Evolutionary conservation across 129 eudicot genomes (phyloP).

Genomic region (Sambucus nigra): DNA sequence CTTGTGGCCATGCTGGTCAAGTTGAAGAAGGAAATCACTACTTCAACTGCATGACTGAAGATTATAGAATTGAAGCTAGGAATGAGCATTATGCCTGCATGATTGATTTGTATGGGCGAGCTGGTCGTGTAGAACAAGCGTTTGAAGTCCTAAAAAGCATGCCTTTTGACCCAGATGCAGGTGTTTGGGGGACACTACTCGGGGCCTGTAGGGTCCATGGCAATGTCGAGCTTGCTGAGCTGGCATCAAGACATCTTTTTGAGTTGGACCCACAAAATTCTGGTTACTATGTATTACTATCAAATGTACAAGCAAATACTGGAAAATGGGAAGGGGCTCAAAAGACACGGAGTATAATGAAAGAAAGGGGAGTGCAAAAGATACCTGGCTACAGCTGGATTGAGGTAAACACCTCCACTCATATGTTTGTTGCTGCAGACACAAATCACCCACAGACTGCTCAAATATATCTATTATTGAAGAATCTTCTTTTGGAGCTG

Average conservation of each 20-base stretch:
- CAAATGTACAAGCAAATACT: slow-evolving; percentile 64
- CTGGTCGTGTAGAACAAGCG: slow-evolving; percentile 58
- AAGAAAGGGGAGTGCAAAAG: slow-evolving; percentile 52
- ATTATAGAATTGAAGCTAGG: slow-evolving; percentile 34
- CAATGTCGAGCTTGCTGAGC: slow-evolving; percentile 70
- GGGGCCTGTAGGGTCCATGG: slow-evolving; percentile 76
- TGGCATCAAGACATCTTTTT: slow-evolving; percentile 50
- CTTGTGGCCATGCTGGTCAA: slow-evolving; percentile 71
- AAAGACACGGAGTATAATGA: slow-evolving; percentile 54
- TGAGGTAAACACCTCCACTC: slow-evolving; percentile 39
- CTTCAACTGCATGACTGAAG: slow-evolving; percentile 50
- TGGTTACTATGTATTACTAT: slow-evolving; percentile 62
- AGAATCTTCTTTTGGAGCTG: slow-evolving; percentile 37
- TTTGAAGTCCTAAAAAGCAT: slow-evolving; percentile 31
- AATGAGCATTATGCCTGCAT: slow-evolving; percentile 79
- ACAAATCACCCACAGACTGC: slow-evolving; percentile 29
- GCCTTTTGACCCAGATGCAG: slow-evolving; percentile 74
- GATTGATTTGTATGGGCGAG: slow-evolving; percentile 68
- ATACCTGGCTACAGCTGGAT: slow-evolving; percentile 80
- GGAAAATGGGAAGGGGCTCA: slow-evolving; percentile 54
- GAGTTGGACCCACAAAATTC: slow-evolving; percentile 65
- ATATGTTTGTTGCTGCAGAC: slow-evolving; percentile 64
- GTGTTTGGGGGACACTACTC: slow-evolving; percentile 79
- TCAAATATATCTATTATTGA: slow-evolving; percentile 38
- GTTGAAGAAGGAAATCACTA: slow-evolving; percentile 56